Evolutionary conservation across 176 grass and related monocot genomes (phyloP).

Genomic region (Chloris gayana): DNA sequence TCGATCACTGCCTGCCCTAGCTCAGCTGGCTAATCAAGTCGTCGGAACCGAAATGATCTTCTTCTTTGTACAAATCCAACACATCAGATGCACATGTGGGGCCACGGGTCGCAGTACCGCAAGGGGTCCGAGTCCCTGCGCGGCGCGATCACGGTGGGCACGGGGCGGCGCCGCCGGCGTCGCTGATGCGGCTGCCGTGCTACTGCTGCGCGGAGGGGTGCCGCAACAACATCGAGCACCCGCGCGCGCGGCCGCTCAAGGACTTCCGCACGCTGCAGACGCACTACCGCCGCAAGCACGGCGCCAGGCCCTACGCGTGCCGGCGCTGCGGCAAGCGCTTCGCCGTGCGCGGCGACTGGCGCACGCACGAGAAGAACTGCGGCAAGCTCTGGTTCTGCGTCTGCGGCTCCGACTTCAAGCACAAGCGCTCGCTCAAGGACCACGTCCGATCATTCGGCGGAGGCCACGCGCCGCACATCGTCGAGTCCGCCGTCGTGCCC

Average conservation of each 20-base stretch:
- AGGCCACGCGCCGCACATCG: slow-evolving; percentile 81
- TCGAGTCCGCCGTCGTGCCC: slow-evolving; percentile 55
- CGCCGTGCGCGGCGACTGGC: slow-evolving; percentile 92
- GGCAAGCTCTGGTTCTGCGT: slow-evolving; percentile 94
- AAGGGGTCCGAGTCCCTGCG: slow-evolving; percentile 74
- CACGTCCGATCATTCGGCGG: slow-evolving; percentile 86
- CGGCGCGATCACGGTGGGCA: slow-evolving; percentile 34
- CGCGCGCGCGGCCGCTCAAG: slow-evolving; percentile 74
- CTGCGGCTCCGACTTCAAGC: slow-evolving; percentile 90
- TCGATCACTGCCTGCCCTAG: slow-evolving; percentile 20
- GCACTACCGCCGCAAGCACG: slow-evolving; percentile 88
- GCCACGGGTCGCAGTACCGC: slow-evolving; percentile 87
- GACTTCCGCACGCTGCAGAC: slow-evolving; percentile 93
- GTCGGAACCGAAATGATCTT: too few species aligned
- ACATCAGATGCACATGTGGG: slow-evolving; percentile 99
- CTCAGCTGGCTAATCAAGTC: too few species aligned
- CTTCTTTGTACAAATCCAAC: too few species aligned
- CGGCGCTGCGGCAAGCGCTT: slow-evolving; percentile 76
- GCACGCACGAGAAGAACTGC: slow-evolving; percentile 95
- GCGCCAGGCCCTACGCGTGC: slow-evolving; percentile 73
- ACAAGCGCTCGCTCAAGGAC: slow-evolving; percentile 94
- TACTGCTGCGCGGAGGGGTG: slow-evolving; percentile 93
- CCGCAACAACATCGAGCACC: slow-evolving; percentile 82
- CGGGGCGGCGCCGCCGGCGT: slow-evolving; percentile 34
- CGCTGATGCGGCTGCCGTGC: slow-evolving; percentile 73